Evolutionary conservation across 1,284 basidiomycete species (phyloP).

Genomic region (Takashimella koratensis): DNA sequence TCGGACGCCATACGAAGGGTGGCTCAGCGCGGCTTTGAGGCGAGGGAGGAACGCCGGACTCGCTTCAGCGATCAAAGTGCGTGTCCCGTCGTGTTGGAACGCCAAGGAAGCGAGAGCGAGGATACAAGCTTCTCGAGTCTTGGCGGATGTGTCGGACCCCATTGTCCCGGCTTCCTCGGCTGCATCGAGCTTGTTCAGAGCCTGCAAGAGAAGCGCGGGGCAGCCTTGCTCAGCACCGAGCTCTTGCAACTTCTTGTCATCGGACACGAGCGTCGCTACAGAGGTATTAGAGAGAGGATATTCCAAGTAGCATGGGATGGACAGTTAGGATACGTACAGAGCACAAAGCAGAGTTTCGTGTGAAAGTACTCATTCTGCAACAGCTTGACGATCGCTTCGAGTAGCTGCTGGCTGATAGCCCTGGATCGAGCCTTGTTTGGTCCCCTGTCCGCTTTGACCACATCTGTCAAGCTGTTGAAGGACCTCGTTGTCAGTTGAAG

Average conservation of each 20-base stretch:
- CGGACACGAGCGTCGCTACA: conserved; percentile 65
- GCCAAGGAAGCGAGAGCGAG: conserved; percentile 66
- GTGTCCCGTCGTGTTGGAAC: conserved; percentile 66
- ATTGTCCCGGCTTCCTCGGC: conserved; percentile 58
- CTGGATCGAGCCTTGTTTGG: conserved; percentile 4
- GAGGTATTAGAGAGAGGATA: background rate
- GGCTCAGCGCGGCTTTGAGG: conserved; percentile 57
- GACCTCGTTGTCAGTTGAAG: background rate
- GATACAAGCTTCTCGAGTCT: conserved; percentile 58
- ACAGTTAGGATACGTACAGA: conserved; percentile 53
- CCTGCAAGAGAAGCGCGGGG: conserved; percentile 22
- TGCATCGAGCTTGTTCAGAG: conserved; percentile 45
- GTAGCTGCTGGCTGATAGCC: conserved; percentile 20
- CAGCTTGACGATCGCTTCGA: conserved; percentile 32
- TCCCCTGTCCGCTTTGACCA: conserved; percentile 36
- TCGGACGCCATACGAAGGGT: conserved; percentile 68
- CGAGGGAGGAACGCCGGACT: conserved; percentile 54
- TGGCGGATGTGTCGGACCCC: conserved; percentile 39
- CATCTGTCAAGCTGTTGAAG: conserved; percentile 34
- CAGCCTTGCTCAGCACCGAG: conserved; percentile 31
- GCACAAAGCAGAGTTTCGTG: conserved; percentile 59
- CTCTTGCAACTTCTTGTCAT: conserved; percentile 62
- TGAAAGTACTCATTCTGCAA: conserved; percentile 31
- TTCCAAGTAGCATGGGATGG: background rate
- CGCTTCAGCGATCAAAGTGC: conserved; percentile 61